A percentile compares a stretch with the other conserved stretches of the same genome.
Evolutionary conservation across 192 early-diverging fungal species (phyloP).

Genomic region (Coemansia sp.): DNA sequence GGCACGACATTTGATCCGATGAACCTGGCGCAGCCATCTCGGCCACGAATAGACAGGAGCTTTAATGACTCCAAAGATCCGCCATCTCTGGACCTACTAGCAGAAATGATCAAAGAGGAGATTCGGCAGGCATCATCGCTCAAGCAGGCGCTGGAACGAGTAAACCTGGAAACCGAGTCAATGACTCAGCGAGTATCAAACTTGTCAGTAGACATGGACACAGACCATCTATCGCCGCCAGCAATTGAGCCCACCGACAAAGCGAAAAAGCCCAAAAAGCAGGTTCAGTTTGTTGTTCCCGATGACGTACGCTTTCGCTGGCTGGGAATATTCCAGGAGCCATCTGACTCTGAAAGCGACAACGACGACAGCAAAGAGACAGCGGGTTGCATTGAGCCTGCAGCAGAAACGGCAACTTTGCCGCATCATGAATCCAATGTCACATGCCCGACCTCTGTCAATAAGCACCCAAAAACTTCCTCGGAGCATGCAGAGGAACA

Average conservation of each 20-base stretch:
- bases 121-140: conserved; percentile 51
- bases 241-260: neutral
- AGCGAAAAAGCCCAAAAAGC: conserved; percentile 8
- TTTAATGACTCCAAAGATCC: conserved; percentile 19
- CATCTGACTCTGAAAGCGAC: conserved; percentile 19
- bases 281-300: conserved; percentile 47
- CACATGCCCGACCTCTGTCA: conserved; percentile 5
- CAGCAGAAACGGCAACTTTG: neutral
- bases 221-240: neutral
- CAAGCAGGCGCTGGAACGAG: conserved; percentile 44
- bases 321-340: conserved; percentile 50
- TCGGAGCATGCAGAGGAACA: too few relatives aligned
- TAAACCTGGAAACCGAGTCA: conserved; percentile 30
- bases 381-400: neutral
- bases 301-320: conserved; percentile 54
- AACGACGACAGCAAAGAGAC: conserved; percentile 6
- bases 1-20: conserved; percentile 29
- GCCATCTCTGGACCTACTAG: conserved; percentile 45
- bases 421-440: neutral
- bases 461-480: too few relatives aligned
- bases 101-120: conserved; percentile 55
- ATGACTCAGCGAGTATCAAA: conserved; percentile 33
- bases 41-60: conserved; percentile 9
- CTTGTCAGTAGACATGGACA: conserved; percentile 11
- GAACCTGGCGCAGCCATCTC: conserved; percentile 4